Evolutionary conservation across 2,329 filamentous ascomycete genomes (phyloP), one percentile per base, ranked within the genome.

Genomic region (Microascus cirrosus): DNA sequence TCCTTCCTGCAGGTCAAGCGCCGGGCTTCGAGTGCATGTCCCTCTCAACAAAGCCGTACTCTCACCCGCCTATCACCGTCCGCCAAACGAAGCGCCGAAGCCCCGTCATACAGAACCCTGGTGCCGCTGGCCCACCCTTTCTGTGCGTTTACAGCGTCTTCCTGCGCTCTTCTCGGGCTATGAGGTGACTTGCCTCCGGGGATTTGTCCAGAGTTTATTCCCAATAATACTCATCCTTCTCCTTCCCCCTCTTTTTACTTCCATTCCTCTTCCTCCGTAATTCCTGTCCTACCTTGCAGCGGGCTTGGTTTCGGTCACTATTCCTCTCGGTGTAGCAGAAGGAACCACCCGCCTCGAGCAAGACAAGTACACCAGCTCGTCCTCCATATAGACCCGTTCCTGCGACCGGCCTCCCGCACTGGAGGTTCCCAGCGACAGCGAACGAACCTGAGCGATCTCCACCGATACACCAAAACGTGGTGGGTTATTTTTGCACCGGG

Each of bases 11-110:
- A 48, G 55, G 55, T 56, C 55, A 52, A 56, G 42, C 55, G 55
- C 55, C 42, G 42, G 25, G 39, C 32, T 48, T 51, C 25, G n/a
- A 45, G n/a, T 48, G 39, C 25, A 45, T 45, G n/a, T 45, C 39
- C 28, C 39, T 56, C 11, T n/a, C 55, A 45, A 56, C 35, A 55
- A 34, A 55, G 35, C 36, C 36, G n/a, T 24, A 22, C 45, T 15
- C 42, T 34, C 55, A 13, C 54, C 42, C 42, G 42, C 55, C 55
- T 56, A 56, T 56, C 50, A 56, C 35, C 42, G 50, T 56, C 55
- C 55, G 55, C 35, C 55, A 24, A 45, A 56, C 55, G 55, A 56
- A 56, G 55, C 55, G 55, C 55, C 55, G 42, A 42, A 50, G 24
- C 20, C 55, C 55, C 50, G 45, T 57, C 48, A 52, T 50, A 50